These are phyloP conservation scores for Trypanosoma platydactyli DNA, from an alignment of 208 protist species.

Conservation along the genomic window DNA sequence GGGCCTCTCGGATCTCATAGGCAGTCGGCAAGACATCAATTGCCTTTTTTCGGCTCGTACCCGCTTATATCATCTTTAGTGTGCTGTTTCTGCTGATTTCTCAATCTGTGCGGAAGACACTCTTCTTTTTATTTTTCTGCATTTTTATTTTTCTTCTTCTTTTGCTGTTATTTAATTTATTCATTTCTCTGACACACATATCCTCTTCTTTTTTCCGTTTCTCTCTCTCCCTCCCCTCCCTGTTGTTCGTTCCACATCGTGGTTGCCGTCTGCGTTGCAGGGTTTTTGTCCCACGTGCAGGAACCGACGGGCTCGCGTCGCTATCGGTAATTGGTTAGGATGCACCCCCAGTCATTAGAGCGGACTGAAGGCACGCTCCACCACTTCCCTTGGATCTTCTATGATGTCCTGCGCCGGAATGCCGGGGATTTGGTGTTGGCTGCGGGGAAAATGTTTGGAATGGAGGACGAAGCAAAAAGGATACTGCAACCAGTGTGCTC, in stretches of 20 bases:
- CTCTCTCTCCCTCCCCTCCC: too few species aligned
- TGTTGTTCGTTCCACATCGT: too few species aligned
- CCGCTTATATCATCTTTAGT: too few species aligned
- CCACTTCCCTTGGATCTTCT: conserved; percentile 14
- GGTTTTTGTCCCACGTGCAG: too few species aligned
- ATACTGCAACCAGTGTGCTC: neutral
- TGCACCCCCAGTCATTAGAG: too few species aligned
- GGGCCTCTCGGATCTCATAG: conserved; percentile 43
- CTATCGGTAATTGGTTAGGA: neutral
- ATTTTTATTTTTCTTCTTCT: conserved; percentile 21
- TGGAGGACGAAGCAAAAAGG: conserved; percentile 7
- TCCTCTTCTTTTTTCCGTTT: too few species aligned
- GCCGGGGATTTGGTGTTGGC: conserved; percentile 15
- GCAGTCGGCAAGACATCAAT: neutral
- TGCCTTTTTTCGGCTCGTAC: too few species aligned
- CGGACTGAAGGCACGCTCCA: neutral
- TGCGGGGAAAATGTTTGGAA: conserved; percentile 5
- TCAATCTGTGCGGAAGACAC: too few species aligned
- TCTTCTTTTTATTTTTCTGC: conserved; percentile 8
- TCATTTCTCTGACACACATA: neutral
- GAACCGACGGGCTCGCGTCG: neutral
- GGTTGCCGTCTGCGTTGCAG: too few species aligned
- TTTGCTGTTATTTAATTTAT: conserved; percentile 4
- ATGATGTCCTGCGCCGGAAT: conserved; percentile 12
- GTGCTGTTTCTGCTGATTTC: too few species aligned